Percentiles rank a stretch among this genome's conserved stretches.
Evolutionary conservation across 2,329 filamentous ascomycete species (phyloP).

Genomic region (Pleomassaria siparia): DNA sequence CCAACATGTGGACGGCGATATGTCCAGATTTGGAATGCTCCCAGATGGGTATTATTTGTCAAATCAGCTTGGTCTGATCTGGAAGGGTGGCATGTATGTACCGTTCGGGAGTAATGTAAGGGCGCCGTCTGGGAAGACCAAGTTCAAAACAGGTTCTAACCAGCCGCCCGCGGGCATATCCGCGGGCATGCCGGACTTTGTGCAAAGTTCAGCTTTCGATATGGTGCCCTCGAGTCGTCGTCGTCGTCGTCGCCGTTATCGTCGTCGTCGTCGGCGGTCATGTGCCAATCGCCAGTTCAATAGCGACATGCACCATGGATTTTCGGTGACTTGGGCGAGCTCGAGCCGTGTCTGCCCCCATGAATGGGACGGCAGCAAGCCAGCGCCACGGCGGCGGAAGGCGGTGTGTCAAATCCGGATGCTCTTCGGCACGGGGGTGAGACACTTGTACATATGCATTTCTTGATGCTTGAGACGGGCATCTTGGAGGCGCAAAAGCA

Average conservation of each 20-base stretch:
- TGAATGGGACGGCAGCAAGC: conserved; percentile 10
- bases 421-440: conserved; percentile 1
- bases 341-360: conserved; percentile 19
- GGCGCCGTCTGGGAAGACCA: conserved; percentile 8
- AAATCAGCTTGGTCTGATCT: neutral
- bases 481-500: conserved; percentile 3
- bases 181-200: conserved; percentile 6
- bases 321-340: conserved; percentile 33
- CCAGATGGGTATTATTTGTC: conserved; percentile 19
- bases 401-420: conserved; percentile 2
- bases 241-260: conserved; percentile 4
- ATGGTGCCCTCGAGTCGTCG: too few species aligned
- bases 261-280: neutral
- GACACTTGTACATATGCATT: neutral
- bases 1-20: conserved; percentile 13
- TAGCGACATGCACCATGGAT: conserved; percentile 14
- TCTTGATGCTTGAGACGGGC: neutral
- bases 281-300: conserved; percentile 15
- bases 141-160: conserved; percentile 14
- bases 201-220: conserved; percentile 4
- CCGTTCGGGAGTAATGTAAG: conserved; percentile 4
- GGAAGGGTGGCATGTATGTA: conserved; percentile 3
- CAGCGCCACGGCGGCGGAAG: conserved; percentile 20
- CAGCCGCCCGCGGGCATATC: conserved; percentile 19
- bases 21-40: conserved; percentile 5